Percentiles rank a stretch among this genome's conserved stretches.
These are phyloP conservation scores for Leishmania aethiopica DNA, from an alignment of 208 protist genomes.

Conservation along the genomic window DNA sequence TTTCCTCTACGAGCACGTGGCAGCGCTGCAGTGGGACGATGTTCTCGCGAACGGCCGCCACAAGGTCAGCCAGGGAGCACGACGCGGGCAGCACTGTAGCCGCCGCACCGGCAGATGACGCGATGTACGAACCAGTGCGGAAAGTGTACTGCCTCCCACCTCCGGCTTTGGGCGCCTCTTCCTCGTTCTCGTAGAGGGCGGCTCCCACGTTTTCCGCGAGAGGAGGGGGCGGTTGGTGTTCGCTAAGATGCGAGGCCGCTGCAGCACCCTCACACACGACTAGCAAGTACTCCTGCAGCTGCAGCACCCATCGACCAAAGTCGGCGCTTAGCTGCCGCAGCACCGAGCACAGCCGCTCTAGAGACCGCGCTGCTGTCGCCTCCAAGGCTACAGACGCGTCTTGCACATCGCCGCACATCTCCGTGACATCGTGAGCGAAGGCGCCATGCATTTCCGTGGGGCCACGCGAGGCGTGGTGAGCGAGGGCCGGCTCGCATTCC, in stretches of 20 bases:
- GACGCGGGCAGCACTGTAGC: background rate
- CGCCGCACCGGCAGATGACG: background rate
- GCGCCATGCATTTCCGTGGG: background rate
- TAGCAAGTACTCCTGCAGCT: conserved; percentile 38
- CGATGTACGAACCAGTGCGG: background rate
- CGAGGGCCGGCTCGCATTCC: background rate
- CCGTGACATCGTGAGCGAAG: background rate
- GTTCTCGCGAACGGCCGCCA: conserved; percentile 39
- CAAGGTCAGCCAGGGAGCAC: conserved; percentile 25
- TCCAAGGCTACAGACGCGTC: conserved; percentile 32
- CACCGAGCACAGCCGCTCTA: conserved; percentile 41
- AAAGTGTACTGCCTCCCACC: background rate
- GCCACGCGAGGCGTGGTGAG: background rate
- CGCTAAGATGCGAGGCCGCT: background rate
- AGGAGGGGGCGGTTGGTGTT: background rate
- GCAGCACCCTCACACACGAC: background rate
- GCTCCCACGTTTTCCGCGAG: background rate
- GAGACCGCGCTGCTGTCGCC: conserved; percentile 30
- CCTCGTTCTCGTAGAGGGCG: background rate
- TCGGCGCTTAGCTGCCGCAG: conserved; percentile 37
- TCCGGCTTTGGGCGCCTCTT: background rate
- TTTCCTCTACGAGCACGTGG: conserved; percentile 35
- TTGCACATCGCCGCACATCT: background rate
- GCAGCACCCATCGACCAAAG: conserved; percentile 49
- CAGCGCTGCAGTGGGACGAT: conserved; percentile 33